phyloP scores from a whole-genome alignment of 2,329 filamentous ascomycete species.

The Cadophora sp. region DNA sequence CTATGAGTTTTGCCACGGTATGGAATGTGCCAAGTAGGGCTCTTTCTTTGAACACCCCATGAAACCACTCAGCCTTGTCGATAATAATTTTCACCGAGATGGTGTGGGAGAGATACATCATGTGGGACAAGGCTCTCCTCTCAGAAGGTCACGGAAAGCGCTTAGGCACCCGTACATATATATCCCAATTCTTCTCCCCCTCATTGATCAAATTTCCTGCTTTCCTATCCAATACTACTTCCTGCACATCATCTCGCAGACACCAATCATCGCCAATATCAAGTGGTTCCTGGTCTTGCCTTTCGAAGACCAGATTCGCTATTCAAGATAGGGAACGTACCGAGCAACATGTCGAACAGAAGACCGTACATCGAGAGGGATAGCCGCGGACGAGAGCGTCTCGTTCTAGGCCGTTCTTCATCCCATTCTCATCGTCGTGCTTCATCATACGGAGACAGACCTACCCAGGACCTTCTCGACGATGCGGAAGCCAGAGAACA shows the following conservation, averaged over 20 bases:
- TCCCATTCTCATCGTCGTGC: slow-evolving; percentile 16
- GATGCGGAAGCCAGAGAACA: slow-evolving; percentile 32
- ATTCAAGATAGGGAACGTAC: slow-evolving; percentile 34
- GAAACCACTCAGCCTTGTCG: slow-evolving; percentile 21
- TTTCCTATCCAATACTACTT: slow-evolving; percentile 30
- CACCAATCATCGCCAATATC: slow-evolving; percentile 15
- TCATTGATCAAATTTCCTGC: slow-evolving; percentile 31
- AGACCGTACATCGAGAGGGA: slow-evolving; percentile 33
- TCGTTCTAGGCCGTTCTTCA: slow-evolving; percentile 27
- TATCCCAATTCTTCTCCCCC: slow-evolving; percentile 17
- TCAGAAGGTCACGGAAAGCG: slow-evolving; percentile 11
- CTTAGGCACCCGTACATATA: slow-evolving; percentile 32
- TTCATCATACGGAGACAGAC: slow-evolving; percentile 20
- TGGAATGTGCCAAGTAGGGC: slow-evolving; percentile 16
- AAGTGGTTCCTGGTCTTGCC: slow-evolving; percentile 22
- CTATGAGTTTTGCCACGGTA: slow-evolving; percentile 15
- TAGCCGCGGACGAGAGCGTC: slow-evolving; percentile 30
- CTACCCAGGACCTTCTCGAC: slow-evolving; percentile 28
- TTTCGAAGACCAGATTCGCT: slow-evolving; percentile 16
- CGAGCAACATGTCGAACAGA: slow-evolving; percentile 30
- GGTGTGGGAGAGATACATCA: slow-evolving; percentile 20
- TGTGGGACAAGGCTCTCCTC: slow-evolving; percentile 30
- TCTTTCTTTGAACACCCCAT: slow-evolving; percentile 15
- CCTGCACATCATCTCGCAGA: slow-evolving; percentile 23
- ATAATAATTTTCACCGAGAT: slow-evolving; percentile 18